These are phyloP conservation scores for Quercus agrifolia DNA, from an alignment of 306 rosid genomes.

Conservation along the genomic window DNA sequence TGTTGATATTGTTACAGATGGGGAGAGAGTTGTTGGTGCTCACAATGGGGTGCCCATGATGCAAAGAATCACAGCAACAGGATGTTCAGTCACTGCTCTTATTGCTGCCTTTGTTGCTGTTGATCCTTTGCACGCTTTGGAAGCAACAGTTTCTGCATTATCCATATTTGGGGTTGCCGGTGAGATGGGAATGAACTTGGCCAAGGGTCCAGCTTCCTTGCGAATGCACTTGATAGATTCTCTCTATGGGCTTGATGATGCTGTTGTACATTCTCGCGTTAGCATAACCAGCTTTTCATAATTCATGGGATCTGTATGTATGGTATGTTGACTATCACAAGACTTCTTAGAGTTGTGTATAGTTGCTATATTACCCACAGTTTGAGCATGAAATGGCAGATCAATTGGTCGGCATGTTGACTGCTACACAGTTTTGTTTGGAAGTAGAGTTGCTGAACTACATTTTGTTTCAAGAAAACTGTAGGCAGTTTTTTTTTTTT, in stretches of 20 bases:
- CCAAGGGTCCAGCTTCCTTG: constrained; percentile 82
- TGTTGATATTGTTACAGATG: constrained; percentile 75
- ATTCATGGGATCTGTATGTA: constrained; percentile 15
- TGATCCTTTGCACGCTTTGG: constrained; percentile 59
- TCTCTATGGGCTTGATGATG: constrained; percentile 75
- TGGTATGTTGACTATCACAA: constrained; percentile 17
- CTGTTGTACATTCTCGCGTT: constrained; percentile 52
- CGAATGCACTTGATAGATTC: constrained; percentile 84
- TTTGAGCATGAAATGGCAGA: constrained; percentile 13
- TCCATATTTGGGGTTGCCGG: constrained; percentile 74
- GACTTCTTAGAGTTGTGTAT: background rate
- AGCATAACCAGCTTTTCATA: constrained; percentile 48
- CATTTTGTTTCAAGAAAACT: background rate
- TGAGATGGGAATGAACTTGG: constrained; percentile 75
- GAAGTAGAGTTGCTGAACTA: background rate
- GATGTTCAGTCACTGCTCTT: constrained; percentile 88
- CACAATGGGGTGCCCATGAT: constrained; percentile 84
- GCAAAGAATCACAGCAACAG: constrained; percentile 88
- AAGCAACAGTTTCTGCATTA: constrained; percentile 61
- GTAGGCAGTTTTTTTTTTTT: background rate
- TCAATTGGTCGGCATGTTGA: background rate
- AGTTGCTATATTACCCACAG: background rate
- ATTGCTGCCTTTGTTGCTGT: constrained; percentile 84
- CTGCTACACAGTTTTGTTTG: background rate
- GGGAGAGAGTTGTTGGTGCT: constrained; percentile 70